Evolutionary conservation across 1,284 basidiomycete genomes (phyloP).

Genomic region (Ganoderma boninense): DNA sequence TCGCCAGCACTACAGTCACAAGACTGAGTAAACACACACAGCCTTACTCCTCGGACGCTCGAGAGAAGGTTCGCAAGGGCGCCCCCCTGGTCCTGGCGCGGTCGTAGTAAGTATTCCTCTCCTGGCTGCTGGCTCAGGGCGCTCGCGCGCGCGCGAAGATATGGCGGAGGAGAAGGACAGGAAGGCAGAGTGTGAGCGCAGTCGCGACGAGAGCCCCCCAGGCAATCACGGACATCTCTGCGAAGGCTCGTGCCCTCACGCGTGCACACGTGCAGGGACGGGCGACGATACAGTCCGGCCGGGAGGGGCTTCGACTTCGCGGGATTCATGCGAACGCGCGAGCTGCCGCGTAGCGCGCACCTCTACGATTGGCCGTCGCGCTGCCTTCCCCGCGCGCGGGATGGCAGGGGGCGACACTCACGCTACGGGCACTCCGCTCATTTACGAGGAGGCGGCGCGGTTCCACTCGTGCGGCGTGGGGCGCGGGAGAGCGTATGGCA

Average conservation of each 20-base stretch:
- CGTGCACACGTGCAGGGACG: slow-evolving; percentile 13
- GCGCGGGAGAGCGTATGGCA: slow-evolving; percentile 6
- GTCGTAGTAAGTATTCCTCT: background rate
- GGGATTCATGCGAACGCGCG: background rate
- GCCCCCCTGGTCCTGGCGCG: slow-evolving; percentile 11
- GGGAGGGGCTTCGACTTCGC: background rate
- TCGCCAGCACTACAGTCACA: background rate
- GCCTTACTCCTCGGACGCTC: slow-evolving; percentile 9
- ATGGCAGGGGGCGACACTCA: background rate
- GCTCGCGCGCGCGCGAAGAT: slow-evolving; percentile 2
- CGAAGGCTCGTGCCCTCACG: slow-evolving; percentile 21
- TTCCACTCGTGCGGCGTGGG: background rate
- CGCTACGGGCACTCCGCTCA: background rate
- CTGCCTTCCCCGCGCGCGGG: background rate
- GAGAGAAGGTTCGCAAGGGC: slow-evolving; percentile 5
- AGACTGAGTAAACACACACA: no score
- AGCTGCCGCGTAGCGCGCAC: background rate
- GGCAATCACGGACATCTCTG: slow-evolving; percentile 23
- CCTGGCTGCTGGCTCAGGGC: background rate
- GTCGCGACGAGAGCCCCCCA: background rate
- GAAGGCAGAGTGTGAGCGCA: slow-evolving; percentile 1
- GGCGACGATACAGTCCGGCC: background rate
- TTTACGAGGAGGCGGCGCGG: background rate
- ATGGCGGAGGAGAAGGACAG: background rate
- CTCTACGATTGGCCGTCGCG: slow-evolving; percentile 17